Evolutionary conservation across 2,329 filamentous ascomycete genomes (phyloP).

Genomic region (Fulvia fulva): DNA sequence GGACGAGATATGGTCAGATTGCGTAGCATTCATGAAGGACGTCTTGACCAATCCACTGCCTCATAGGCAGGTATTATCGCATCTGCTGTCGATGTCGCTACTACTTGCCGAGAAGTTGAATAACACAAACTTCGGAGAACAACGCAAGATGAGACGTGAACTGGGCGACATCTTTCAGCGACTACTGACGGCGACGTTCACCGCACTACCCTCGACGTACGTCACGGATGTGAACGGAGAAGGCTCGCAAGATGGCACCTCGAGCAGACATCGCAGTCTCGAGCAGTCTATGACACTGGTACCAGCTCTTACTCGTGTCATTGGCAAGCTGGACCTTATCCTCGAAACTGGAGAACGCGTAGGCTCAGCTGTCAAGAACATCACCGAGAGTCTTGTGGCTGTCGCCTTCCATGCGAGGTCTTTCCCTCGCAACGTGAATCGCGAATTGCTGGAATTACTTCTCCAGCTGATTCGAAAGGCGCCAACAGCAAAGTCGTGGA

Average conservation of each 20-base stretch:
- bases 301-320: constrained; percentile 70
- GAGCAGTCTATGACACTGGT: constrained; percentile 68
- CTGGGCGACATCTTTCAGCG: constrained; percentile 87
- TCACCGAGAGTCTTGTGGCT: constrained; percentile 77
- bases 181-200: constrained; percentile 88
- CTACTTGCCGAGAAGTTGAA: constrained; percentile 93
- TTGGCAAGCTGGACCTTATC: constrained; percentile 76
- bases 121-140: constrained; percentile 95
- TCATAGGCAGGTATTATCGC: constrained; percentile 83
- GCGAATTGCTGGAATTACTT: constrained; percentile 66
- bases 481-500: constrained; percentile 83
- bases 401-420: constrained; percentile 77
- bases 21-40: constrained; percentile 83
- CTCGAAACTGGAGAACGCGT: constrained; percentile 83
- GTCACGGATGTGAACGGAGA: constrained; percentile 16
- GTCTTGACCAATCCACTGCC: constrained; percentile 90
- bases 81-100: constrained; percentile 80
- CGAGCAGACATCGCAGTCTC: constrained; percentile 35
- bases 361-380: constrained; percentile 68
- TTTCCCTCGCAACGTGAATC: constrained; percentile 81
- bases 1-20: constrained; percentile 97
- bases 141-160: constrained; percentile 85
- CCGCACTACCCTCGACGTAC: constrained; percentile 45
- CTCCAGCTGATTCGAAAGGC: constrained; percentile 73
- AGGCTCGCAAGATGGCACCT: constrained; percentile 28